Percentiles rank a stretch among this genome's conserved stretches.
Evolutionary conservation across 306 rosid genomes (phyloP).

Genomic region (Glycyrrhiza uralensis): DNA sequence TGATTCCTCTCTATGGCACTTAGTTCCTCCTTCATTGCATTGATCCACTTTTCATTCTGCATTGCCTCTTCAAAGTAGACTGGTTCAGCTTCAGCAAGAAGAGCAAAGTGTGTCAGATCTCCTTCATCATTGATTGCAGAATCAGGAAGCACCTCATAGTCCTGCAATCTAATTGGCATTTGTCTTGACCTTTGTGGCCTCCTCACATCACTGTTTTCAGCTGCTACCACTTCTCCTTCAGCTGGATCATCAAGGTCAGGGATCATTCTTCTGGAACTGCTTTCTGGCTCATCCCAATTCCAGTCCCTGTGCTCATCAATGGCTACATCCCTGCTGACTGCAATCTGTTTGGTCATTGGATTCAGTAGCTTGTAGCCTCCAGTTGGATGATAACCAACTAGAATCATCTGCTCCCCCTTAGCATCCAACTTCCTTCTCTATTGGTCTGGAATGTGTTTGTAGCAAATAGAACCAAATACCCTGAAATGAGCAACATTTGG

Average conservation of each 20-base stretch:
- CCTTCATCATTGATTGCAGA: background rate
- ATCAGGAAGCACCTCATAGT: background rate
- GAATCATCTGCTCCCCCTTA: background rate
- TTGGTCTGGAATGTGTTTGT: background rate
- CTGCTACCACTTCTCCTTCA: too few relatives aligned
- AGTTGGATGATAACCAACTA: background rate
- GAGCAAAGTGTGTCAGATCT: background rate
- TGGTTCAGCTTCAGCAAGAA: background rate
- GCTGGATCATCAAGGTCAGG: too few relatives aligned
- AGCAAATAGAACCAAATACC: background rate
- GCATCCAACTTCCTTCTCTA: background rate
- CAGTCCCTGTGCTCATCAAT: background rate
- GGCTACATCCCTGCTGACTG: background rate
- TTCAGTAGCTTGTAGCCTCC: background rate
- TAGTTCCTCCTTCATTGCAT: background rate
- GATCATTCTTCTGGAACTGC: too few relatives aligned
- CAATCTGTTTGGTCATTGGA: background rate
- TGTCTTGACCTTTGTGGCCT: background rate
- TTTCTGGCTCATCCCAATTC: background rate
- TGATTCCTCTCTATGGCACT: background rate
- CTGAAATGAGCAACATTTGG: background rate
- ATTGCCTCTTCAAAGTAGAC: background rate
- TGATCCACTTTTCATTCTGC: background rate
- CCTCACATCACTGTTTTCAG: too few relatives aligned
- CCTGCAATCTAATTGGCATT: background rate